Base-by-base conservation (phyloP, 805 yeast species). In the Zygosaccharomyces rouxii region DNA sequence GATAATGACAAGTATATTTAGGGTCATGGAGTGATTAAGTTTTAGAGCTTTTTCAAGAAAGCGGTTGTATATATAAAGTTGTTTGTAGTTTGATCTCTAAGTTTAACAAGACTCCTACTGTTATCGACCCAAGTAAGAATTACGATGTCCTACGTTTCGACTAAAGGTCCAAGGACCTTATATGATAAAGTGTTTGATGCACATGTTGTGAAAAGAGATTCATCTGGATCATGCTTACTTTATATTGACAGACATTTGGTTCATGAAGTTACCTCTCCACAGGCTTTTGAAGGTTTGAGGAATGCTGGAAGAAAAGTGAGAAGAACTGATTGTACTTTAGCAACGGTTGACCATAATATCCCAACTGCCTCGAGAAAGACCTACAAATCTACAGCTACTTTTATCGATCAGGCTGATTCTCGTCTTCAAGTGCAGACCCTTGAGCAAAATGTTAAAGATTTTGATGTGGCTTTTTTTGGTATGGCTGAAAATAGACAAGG, bases 231-330 rank as follows among this genome's bases (percentile, higher is more conserved):
- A 18, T 84, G 79, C 65, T 76, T 94, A 54, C 71, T 94, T 52
- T 94, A 88, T 71, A 92, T 94, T 51, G 99, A 94, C 72, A 87
- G 99, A 72, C 99, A 94, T 70, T 76, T 94, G 58, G 96, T 94
- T 44, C 99, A 94, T 70, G 99, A 94, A 73, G 99, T 94, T 46
- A 94, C 99, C 1, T 92, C 98, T 25, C 99, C 99, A 30, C 99
- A 94, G 71, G 99, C 99, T 9, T 94, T 94, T 65, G 99, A 94
- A 73, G 99, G 99, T 44, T 78, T 94, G 60, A 79, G 76, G 55
- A 85, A 82, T 62, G 96, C 97, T 13, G 87, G 85, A 42, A 84
- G 99, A 75, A 68, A 69, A 50, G 96, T 94, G 46, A 85, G 99
- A 76, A 82, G 99, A 74, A 74, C 77, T 25, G 97, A 90, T 70